These are phyloP conservation scores for Drechslera avenae DNA, from an alignment of 2,329 filamentous ascomycete genomes.

Conservation along the genomic window DNA sequence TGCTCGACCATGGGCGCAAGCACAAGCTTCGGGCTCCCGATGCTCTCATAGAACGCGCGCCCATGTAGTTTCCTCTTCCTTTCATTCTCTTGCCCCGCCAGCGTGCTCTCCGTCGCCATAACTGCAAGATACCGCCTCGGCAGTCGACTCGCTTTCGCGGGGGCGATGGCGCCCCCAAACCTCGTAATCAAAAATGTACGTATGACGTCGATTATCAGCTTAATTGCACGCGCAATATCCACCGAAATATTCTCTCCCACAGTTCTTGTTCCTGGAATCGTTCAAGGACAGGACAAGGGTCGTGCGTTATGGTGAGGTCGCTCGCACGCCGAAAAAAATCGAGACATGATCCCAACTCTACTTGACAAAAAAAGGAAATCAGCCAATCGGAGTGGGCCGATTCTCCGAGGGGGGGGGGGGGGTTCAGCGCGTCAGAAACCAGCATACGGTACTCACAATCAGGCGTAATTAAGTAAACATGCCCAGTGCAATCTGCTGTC, in stretches of 20 bases:
- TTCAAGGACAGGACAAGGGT: background rate
- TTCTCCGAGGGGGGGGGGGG: background rate
- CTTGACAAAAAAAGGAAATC: background rate
- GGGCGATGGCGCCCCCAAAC: conserved; percentile 32
- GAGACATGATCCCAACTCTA: conserved; percentile 3
- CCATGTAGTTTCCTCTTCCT: conserved; percentile 70
- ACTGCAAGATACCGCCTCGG: background rate
- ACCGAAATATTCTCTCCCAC: background rate
- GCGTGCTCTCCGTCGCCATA: too few relatives aligned
- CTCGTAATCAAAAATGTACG: conserved; percentile 16
- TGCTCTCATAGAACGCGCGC: conserved; percentile 90
- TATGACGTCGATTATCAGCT: conserved; percentile 23
- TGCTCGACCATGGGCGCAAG: conserved; percentile 98
- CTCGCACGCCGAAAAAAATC: conserved; percentile 11
- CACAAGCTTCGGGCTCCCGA: conserved; percentile 88
- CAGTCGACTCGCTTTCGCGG: conserved; percentile 10
- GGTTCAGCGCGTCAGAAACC: background rate
- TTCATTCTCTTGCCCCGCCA: conserved; percentile 4
- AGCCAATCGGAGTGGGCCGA: conserved; percentile 24
- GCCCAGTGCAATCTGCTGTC: too few relatives aligned
- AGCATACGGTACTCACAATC: background rate
- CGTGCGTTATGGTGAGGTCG: conserved; percentile 1
- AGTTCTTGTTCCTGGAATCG: background rate
- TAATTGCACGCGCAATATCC: background rate
- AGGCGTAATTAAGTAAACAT: too few relatives aligned